phyloP scores from a whole-genome alignment of 768 basidiomycete species.

The Hortiboletus flavorubellus region DNA sequence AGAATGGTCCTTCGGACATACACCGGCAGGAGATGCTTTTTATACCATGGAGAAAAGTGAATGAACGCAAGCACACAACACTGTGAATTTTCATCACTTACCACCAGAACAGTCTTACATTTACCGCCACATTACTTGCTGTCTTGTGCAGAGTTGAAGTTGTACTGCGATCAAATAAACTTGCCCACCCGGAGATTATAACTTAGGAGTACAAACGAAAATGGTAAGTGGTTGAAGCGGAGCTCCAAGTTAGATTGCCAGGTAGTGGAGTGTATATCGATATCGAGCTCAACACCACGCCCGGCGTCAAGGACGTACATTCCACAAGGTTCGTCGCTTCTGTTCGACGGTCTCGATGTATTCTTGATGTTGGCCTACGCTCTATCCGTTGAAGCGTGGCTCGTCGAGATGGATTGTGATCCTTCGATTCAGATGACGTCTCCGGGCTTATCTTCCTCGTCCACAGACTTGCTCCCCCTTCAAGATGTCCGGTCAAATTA shows the following conservation, averaged over 20 bases:
- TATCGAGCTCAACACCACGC: conserved; percentile 18
- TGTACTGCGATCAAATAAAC: neutral
- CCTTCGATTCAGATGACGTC: conserved; percentile 18
- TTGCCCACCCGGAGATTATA: neutral
- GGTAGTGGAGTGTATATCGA: conserved; percentile 7
- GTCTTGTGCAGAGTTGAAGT: conserved; percentile 2
- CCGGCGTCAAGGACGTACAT: conserved; percentile 18
- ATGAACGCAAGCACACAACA: neutral
- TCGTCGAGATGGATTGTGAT: conserved; percentile 20
- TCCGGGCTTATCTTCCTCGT: conserved; percentile 18
- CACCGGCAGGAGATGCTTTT: conserved; percentile 7
- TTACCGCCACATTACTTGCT: neutral
- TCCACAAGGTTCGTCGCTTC: conserved; percentile 24
- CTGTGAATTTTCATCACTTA: neutral
- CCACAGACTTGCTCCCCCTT: conserved; percentile 12
- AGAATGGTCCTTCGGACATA: neutral
- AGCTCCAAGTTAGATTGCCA: conserved; percentile 21
- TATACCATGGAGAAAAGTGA: neutral
- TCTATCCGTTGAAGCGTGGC: neutral
- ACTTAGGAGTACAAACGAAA: conserved; percentile 8
- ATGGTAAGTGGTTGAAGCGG: conserved; percentile 18
- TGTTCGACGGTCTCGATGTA: neutral
- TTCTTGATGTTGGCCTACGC: neutral
- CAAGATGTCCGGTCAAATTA: conserved; percentile 84
- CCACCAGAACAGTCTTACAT: neutral